Percentiles rank a stretch among this genome's conserved stretches.
Conservation (phyloP, 495 filamentous ascomycete genomes). For the Pyrenula aspistea region DNA sequence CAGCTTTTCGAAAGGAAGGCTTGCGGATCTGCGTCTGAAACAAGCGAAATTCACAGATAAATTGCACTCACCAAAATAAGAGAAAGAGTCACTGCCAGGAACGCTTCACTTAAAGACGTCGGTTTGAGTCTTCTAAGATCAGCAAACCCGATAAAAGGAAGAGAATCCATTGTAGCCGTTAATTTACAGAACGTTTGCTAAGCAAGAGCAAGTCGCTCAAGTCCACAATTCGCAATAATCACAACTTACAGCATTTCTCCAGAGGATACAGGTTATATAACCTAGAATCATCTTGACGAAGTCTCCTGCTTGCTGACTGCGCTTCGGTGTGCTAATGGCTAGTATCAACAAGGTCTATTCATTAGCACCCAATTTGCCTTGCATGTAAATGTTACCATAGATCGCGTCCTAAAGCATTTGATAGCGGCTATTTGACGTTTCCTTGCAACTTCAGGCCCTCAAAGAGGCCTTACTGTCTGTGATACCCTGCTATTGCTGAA, state of each 20-base stretch:
- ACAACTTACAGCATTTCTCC: neutral
- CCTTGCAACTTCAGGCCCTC: too few relatives aligned
- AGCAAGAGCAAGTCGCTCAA: neutral
- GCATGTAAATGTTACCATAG: too few relatives aligned
- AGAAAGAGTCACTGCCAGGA: neutral
- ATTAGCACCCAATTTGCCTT: too few relatives aligned
- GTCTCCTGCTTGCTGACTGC: too few relatives aligned
- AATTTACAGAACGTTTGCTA: neutral
- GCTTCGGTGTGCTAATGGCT: too few relatives aligned
- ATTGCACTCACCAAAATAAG: neutral
- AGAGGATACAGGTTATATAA: neutral
- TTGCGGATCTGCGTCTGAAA: neutral
- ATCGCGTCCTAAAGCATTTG: too few relatives aligned
- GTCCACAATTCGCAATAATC: neutral
- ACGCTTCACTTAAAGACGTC: neutral
- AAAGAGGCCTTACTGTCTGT: too few relatives aligned
- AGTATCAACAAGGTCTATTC: too few relatives aligned
- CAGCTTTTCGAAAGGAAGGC: neutral
- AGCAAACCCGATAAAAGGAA: neutral
- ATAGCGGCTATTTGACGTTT: too few relatives aligned
- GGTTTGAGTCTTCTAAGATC: neutral
- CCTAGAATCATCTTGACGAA: constrained; percentile 11
- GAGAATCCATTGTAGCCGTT: neutral
- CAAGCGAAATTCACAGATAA: neutral
- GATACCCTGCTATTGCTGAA: too few relatives aligned